Percentiles rank a stretch among this genome's conserved stretches.
phyloP scores from a whole-genome alignment of 495 filamentous ascomycete genomes.

The Penicillium simplicissimum region DNA sequence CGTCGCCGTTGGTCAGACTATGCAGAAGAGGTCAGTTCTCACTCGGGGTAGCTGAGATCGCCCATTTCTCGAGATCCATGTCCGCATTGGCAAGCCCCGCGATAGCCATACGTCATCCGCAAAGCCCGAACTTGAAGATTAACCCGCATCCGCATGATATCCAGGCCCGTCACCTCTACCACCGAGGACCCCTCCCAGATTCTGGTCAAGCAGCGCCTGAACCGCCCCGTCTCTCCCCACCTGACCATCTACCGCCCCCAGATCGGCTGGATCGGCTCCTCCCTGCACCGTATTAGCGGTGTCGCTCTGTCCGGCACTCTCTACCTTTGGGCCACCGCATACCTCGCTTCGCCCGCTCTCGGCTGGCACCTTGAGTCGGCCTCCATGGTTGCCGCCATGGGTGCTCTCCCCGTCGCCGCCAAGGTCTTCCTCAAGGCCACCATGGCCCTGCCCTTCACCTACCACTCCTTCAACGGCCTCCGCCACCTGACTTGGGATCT shows the following conservation, averaged over 20 bases:
- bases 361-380: slow-evolving; percentile 86
- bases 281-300: slow-evolving; percentile 81
- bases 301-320: slow-evolving; percentile 66
- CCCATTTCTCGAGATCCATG: neutral
- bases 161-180: slow-evolving; percentile 56
- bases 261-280: slow-evolving; percentile 79
- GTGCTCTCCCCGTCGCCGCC: slow-evolving; percentile 62
- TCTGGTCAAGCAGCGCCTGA: slow-evolving; percentile 80
- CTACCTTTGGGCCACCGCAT: slow-evolving; percentile 82
- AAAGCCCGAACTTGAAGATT: slow-evolving; percentile 12
- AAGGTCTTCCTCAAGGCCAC: slow-evolving; percentile 74
- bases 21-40: slow-evolving; percentile 56
- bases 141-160: slow-evolving; percentile 15
- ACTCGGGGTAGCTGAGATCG: neutral
- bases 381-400: slow-evolving; percentile 76
- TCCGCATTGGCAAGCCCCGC: slow-evolving; percentile 3
- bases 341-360: slow-evolving; percentile 76
- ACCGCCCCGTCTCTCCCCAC: slow-evolving; percentile 86
- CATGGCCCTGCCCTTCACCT: slow-evolving; percentile 81
- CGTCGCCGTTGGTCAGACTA: slow-evolving; percentile 47
- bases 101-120: slow-evolving; percentile 36
- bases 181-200: slow-evolving; percentile 64
- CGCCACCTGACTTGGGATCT: slow-evolving; percentile 89
- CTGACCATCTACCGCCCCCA: slow-evolving; percentile 85
- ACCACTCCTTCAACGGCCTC: slow-evolving; percentile 83